Conservation (phyloP, 2,329 filamentous ascomycete genomes). For the Ceratocystis ficicola region DNA sequence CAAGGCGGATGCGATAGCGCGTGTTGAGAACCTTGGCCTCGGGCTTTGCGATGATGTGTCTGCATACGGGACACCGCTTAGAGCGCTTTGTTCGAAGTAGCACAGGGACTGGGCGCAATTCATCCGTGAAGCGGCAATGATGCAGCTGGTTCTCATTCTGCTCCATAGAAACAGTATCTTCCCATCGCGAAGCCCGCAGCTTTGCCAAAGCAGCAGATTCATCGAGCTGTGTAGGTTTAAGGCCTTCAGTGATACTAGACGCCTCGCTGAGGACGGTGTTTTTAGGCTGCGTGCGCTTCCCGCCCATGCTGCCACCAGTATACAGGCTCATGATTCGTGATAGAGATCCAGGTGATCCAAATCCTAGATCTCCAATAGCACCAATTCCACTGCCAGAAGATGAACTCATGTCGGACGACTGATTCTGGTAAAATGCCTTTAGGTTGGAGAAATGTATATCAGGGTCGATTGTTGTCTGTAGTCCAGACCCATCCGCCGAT, state of each 20-base stretch:
- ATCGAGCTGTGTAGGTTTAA: constrained; percentile 49
- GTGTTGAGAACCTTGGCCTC: constrained; percentile 82
- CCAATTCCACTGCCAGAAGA: constrained; percentile 29
- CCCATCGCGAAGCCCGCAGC: constrained; percentile 49
- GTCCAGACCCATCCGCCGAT: constrained; percentile 27
- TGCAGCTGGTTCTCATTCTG: constrained; percentile 41
- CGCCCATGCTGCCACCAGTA: constrained; percentile 49
- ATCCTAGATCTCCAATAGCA: constrained; percentile 41
- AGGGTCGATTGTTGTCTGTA: constrained; percentile 41
- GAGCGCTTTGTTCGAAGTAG: constrained; percentile 83
- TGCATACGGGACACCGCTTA: constrained; percentile 83
- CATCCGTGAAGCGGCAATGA: constrained; percentile 50
- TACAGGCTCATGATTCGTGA: constrained; percentile 88
- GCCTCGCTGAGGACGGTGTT: constrained; percentile 72
- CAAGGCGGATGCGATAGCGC: constrained; percentile 81
- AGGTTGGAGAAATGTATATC: constrained; percentile 65
- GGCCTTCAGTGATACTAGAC: constrained; percentile 54
- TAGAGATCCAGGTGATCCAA: constrained; percentile 66
- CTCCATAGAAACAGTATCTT: constrained; percentile 42
- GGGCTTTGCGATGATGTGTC: constrained; percentile 89
- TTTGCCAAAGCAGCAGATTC: constrained; percentile 50
- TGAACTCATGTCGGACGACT: constrained; percentile 52
- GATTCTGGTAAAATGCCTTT: constrained; percentile 67
- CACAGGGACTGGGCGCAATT: constrained; percentile 70
- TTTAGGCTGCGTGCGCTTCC: constrained; percentile 55